Evolutionary conservation across 495 filamentous ascomycete species (phyloP), one percentile per base, ranked within the genome.

Genomic region (Penicillium chermesinum): DNA sequence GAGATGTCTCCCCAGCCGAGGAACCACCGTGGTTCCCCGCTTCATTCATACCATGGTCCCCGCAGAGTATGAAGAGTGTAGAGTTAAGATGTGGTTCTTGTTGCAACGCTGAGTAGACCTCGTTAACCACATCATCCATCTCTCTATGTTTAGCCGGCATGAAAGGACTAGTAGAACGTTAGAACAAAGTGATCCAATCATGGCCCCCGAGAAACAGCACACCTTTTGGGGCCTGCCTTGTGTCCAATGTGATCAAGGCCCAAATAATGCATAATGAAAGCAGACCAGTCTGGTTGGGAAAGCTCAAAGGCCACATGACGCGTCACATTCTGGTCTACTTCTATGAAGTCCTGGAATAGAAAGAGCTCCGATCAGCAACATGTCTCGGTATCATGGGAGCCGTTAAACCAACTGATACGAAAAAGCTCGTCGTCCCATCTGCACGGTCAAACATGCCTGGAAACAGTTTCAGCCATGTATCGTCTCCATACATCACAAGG

Each of bases 31-130:
- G 93, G 58, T 97, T 97, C 2, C 93, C 93, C 32, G 89, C 93
- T 55, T 97, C 93, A 57, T 96, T 99, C 93, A 99, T 99, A 15
- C 93, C 93, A 62, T 99, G 93, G 61, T 99, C 93, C 36, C 93
- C 93, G 45, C 83, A 88, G 7, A 99, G 69, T 1, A 99, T 80
- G 41, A 99, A 78, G 13, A 97, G 73, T 2, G 91, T 89, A 15
- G 82, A 86, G 30, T 79, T 57, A 2, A 95, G 79, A 64, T 95
- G 85, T 3, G 71, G 53, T 34, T 87, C 61, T 1, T 70, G 73
- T 58, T 84, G 78, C 45, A 97, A 85, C 2, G 88, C 85, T 16
- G 74, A 73, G 55, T 87, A 96, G 27, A 97, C 85, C 41, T 80
- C 69, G 38, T 69, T 64, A 25, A 97, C 82, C 52, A 97, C 81